Conservation (phyloP, 148 eudicot species). For the Silene latifolia region DNA sequence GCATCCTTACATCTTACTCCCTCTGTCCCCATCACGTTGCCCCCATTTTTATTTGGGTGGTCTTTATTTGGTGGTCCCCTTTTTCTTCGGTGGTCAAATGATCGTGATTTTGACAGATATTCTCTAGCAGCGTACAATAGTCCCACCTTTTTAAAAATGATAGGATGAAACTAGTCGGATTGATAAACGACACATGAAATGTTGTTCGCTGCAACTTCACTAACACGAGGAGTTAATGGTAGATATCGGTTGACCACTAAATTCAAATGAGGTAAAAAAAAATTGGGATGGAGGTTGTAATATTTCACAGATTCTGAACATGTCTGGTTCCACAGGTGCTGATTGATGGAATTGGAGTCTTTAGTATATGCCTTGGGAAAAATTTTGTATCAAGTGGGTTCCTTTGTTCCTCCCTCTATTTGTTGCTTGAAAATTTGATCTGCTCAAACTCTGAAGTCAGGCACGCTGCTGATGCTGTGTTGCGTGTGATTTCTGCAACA, state of each 20-base stretch:
- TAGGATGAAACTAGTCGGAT: too few species aligned
- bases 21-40: background rate
- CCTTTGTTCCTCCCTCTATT: slow-evolving; percentile 73
- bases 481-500: slow-evolving; percentile 58
- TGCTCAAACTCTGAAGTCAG: slow-evolving; percentile 71
- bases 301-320: background rate
- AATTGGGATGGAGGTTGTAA: background rate
- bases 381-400: slow-evolving; percentile 76
- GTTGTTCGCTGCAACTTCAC: background rate
- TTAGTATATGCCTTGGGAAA: slow-evolving; percentile 61
- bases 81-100: background rate
- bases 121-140: background rate
- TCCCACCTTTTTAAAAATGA: background rate
- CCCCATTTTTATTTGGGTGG: background rate
- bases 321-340: slow-evolving; percentile 54
- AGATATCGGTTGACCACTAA: background rate
- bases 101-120: background rate
- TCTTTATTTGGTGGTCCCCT: background rate
- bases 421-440: slow-evolving; percentile 81
- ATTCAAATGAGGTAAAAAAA: background rate
- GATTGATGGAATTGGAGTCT: slow-evolving; percentile 85
- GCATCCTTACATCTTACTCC: background rate
- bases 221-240: background rate
- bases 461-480: slow-evolving; percentile 73
- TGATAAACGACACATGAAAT: background rate